Evolutionary conservation across 306 rosid genomes (phyloP), one percentile per base, ranked within the genome.

Genomic region (Trifolium repens): DNA sequence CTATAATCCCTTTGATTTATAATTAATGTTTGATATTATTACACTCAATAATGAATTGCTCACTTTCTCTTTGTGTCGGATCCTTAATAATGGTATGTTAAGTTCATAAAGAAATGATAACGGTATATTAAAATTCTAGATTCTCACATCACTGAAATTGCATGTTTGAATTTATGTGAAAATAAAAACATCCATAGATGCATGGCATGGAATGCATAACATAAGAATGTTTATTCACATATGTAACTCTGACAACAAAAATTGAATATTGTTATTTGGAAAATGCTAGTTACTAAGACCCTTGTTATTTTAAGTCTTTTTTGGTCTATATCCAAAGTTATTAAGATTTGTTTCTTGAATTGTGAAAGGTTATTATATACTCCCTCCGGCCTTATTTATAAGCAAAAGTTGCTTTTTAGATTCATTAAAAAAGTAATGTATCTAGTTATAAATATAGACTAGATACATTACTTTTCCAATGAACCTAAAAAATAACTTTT

Each of bases 61-160:
- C 2, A 39, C 42, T 39, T 39, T 7, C n/a, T n/a, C n/a, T n/a
- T n/a, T n/a, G n/a, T n/a, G 35, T 39, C 2, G 1, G 2, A 5
- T 39, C 42, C 9, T 39, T 39, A 39, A 39, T 32, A 32, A 53
- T 53, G 4, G 11, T 17, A 53, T 53, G 2, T 24, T 53, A 53
- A 53, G 26, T 2, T 17, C 58, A 16, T 52, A 52, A 16, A 53
- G 10, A 16, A 53, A 8, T 32, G 0, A 32, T 3, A 9, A 54
- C 22, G 7, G 26, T 34, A 62, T 30, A 34, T 35, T 62, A 15
- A 14, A 70, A 63, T 24, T 49, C 16, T 44, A 42, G 19, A 24
- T 67, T 80, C 71, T 80, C 71, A 15, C 11, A 37, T 58, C 15
- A 50, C 7, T 67, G 39, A 58, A 76, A 43, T 39, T 76, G 30